Base-by-base conservation (phyloP, 2,329 filamentous ascomycete genomes). In the Orbilia ellipsospora region DNA sequence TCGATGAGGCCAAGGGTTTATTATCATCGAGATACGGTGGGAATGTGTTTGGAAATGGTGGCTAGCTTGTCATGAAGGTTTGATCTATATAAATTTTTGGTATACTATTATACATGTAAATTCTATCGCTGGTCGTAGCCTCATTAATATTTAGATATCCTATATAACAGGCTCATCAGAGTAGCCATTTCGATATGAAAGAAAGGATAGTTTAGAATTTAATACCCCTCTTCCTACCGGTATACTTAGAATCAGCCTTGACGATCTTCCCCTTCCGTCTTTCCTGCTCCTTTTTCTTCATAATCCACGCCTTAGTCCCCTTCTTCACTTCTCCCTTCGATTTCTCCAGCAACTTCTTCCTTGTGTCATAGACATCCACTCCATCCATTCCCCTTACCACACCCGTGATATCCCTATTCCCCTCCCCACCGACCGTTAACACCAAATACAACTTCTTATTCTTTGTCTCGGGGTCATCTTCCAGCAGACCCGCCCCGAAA, bases 371-470 rank as follows among this genome's bases (percentile, higher is more conserved):
- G 7, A 97, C 88, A 81, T 95, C 92, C 5, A 98, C 93, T 48
- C 87, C 91, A 18, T 95, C 92, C 93, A 98, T 92, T 1, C 92
- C 92, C 73, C 90, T 87, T 12, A 99, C 93, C 2, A 97, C 91
- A 4, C 92, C 91, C 0, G 94, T 97, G 77, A 99, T 97, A 81
- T 97, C 94, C 7, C 85, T 86, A 51, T 84, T 81, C 56, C 81
- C 82, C 54, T 87, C 73, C 56, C 88, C 86, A 7, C 91, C 90
- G 0, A 97, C 95, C 0, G 93, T 97, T 36, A 99, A 84, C 0
- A 99, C 94, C 1, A 99, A 86, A 82, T 99, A 99, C n/a, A 96
- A 85, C 85, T 99, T 99, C 79, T 90, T 89, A 81, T 94, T 97
- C 86, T 99, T 99, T 44, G 95, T 99, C 51, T 93, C 94, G 0